Percentiles rank a stretch among this genome's conserved stretches.
These are phyloP conservation scores for Zygosaccharomyces bailii DNA, from an alignment of 805 yeast genomes.

Conservation along the genomic window DNA sequence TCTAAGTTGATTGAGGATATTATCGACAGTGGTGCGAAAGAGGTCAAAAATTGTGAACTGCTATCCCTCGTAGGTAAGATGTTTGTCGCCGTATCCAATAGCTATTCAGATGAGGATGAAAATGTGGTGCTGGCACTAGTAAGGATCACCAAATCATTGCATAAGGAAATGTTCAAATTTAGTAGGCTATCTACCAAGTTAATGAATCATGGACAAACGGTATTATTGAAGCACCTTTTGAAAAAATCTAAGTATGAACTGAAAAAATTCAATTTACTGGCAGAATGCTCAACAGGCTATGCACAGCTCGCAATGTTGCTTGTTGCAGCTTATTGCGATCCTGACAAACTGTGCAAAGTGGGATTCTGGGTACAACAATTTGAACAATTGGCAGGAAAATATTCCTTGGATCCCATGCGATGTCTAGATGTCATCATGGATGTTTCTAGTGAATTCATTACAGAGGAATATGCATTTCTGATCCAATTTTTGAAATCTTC, in stretches of 20 bases:
- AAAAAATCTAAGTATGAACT: constrained; percentile 39
- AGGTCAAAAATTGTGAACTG: constrained; percentile 10
- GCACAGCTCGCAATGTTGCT: constrained; percentile 56
- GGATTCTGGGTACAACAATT: constrained; percentile 46
- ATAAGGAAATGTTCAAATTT: constrained; percentile 28
- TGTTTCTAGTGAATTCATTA: constrained; percentile 45
- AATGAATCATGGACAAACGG: constrained; percentile 23
- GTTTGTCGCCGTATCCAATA: constrained; percentile 21
- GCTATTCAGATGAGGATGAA: constrained; percentile 19
- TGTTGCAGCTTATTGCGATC: constrained; percentile 40
- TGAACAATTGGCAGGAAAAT: constrained; percentile 66
- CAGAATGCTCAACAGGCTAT: constrained; percentile 78
- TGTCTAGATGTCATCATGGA: constrained; percentile 62
- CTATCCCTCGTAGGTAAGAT: constrained; percentile 22
- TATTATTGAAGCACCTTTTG: constrained; percentile 25
- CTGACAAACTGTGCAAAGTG: constrained; percentile 42
- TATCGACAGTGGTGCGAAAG: constrained; percentile 7
- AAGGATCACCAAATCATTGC: constrained; percentile 11
- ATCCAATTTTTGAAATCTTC: constrained; percentile 50
- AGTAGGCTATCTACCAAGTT: constrained; percentile 34
- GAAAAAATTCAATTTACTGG: constrained; percentile 58
- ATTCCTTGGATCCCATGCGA: constrained; percentile 67
- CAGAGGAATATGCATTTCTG: constrained; percentile 45
- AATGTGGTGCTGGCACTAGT: constrained; percentile 21
- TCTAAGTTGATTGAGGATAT: constrained; percentile 15